phyloP scores from a whole-genome alignment of 2,329 filamentous ascomycete genomes.

The Cordyceps farinosa region DNA sequence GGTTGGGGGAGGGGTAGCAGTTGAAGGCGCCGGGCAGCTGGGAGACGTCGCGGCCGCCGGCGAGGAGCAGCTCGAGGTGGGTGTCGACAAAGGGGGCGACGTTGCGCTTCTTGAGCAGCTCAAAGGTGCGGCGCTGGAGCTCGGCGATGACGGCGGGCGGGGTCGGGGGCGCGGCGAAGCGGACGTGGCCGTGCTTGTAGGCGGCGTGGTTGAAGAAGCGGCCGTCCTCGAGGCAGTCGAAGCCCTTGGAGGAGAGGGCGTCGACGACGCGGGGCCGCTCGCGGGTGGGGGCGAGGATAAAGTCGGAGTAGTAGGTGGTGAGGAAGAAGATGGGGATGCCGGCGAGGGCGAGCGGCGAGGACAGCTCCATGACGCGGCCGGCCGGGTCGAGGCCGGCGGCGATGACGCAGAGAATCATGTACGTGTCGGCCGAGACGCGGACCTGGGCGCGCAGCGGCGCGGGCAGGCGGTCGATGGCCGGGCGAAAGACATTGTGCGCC shows the following conservation, averaged over 20 bases:
- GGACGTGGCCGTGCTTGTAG: conserved; percentile 31
- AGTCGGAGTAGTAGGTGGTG: conserved; percentile 96
- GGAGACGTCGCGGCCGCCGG: conserved; percentile 61
- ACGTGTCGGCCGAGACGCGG: conserved; percentile 77
- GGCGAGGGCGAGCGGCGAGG: conserved; percentile 83
- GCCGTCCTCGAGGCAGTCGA: conserved; percentile 73
- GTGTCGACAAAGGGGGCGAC: conserved; percentile 70
- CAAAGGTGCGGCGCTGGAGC: conserved; percentile 78
- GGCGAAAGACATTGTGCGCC: conserved; percentile 71
- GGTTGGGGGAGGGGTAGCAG: conserved; percentile 32
- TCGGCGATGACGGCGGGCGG: conserved; percentile 73
- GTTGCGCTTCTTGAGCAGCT: conserved; percentile 71
- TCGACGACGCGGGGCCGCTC: conserved; percentile 70
- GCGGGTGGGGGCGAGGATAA: conserved; percentile 82
- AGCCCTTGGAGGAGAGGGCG: conserved; percentile 74
- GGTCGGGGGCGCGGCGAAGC: conserved; percentile 62
- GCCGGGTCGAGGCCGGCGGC: conserved; percentile 88
- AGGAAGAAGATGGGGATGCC: conserved; percentile 98
- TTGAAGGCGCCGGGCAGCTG: conserved; percentile 38
- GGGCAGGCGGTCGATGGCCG: conserved; percentile 64
- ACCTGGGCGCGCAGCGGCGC: conserved; percentile 49
- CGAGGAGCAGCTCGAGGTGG: conserved; percentile 72
- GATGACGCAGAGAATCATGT: conserved; percentile 84
- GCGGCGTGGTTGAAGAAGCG: conserved; percentile 58
- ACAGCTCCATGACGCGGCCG: conserved; percentile 85